Evolutionary conservation across 2,329 filamentous ascomycete genomes (phyloP).

Genomic region (Colletotrichum sp.): DNA sequence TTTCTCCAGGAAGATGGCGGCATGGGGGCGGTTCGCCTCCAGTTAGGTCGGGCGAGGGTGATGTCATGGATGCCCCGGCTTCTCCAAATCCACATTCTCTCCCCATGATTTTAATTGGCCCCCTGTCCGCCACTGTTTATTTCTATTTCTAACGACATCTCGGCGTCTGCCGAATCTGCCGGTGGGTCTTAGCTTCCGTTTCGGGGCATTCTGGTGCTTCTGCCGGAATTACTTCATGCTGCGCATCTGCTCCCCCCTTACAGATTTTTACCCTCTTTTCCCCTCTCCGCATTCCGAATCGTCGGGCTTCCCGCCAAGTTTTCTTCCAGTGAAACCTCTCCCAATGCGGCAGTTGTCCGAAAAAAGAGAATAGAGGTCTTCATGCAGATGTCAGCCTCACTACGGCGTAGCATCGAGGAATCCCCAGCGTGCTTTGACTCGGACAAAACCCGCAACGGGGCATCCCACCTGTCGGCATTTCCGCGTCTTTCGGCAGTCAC

Average conservation of each 20-base stretch:
- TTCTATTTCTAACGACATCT: background rate
- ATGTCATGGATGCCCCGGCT: conserved; percentile 5
- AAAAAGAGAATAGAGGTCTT: background rate
- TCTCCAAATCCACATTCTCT: background rate
- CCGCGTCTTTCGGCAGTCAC: background rate
- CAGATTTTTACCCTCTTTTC: background rate
- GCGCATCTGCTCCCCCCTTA: background rate
- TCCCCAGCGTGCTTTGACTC: background rate
- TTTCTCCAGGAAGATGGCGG: background rate
- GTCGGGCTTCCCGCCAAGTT: background rate
- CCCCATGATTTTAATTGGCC: background rate
- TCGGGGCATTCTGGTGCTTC: background rate
- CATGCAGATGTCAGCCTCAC: background rate
- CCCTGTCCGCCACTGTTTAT: background rate
- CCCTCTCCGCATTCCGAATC: background rate
- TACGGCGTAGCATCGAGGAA: background rate
- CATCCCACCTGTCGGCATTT: background rate
- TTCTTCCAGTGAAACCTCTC: background rate
- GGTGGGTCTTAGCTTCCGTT: background rate
- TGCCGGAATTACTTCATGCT: background rate
- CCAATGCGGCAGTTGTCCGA: background rate
- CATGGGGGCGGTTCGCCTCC: background rate
- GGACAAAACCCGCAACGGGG: background rate
- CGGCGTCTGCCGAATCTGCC: background rate
- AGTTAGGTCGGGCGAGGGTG: background rate